These are phyloP conservation scores for Russula sp. DNA, from an alignment of 768 basidiomycete genomes.

Conservation along the genomic window DNA sequence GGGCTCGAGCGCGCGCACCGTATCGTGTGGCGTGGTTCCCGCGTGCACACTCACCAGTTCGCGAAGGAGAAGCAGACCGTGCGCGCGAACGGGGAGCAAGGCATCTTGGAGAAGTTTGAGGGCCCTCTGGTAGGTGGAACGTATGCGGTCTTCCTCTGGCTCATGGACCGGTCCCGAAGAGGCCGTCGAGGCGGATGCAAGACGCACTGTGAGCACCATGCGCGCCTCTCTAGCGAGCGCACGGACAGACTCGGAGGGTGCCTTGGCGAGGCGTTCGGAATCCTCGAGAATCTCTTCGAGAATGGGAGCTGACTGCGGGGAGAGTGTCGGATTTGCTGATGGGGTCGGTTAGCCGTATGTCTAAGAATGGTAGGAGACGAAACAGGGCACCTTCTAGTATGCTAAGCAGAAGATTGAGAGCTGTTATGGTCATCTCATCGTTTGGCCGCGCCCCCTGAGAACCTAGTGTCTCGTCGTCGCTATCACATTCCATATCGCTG, in stretches of 20 bases:
- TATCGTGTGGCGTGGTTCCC: slow-evolving; percentile 22
- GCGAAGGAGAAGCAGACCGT: slow-evolving; percentile 78
- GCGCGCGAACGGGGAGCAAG: slow-evolving; percentile 87
- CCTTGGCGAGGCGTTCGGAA: slow-evolving; percentile 48
- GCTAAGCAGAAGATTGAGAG: slow-evolving; percentile 73
- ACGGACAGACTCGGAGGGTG: slow-evolving; percentile 42
- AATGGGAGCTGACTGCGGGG: slow-evolving; percentile 51
- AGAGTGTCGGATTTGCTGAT: slow-evolving; percentile 48
- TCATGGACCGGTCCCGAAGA: slow-evolving; percentile 33
- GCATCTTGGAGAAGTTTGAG: slow-evolving; percentile 86
- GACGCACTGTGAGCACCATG: slow-evolving; percentile 76
- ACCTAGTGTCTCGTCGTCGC: slow-evolving; percentile 47
- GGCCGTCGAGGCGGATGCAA: slow-evolving; percentile 49
- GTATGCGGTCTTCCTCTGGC: slow-evolving; percentile 35
- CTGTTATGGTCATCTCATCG: slow-evolving; percentile 67
- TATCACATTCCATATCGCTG: slow-evolving; percentile 28
- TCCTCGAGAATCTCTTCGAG: slow-evolving; percentile 65
- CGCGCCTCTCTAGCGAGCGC: slow-evolving; percentile 68
- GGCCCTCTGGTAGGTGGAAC: slow-evolving; percentile 68
- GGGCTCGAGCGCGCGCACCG: slow-evolving; percentile 62
- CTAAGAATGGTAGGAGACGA: not conserved
- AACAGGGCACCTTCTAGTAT: slow-evolving; percentile 66
- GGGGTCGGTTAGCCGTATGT: not conserved
- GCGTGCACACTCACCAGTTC: slow-evolving; percentile 53
- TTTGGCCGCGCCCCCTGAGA: slow-evolving; percentile 34